Evolutionary conservation across 805 yeast genomes (phyloP), one percentile per base, ranked within the genome.

Genomic region (Cyberlindnera bimundalis): DNA sequence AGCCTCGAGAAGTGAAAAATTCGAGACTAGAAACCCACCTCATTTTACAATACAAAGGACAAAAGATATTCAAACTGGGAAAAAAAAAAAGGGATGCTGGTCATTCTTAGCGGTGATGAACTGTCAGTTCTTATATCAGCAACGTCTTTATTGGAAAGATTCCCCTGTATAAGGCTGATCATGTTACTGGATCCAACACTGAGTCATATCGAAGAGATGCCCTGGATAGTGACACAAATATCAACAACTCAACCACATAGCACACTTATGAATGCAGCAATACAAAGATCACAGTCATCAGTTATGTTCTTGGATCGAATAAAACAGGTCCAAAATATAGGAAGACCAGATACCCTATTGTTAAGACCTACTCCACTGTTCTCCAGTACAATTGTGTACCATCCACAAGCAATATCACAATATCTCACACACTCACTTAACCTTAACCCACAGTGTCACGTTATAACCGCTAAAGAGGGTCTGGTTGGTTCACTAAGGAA

Each of bases 261-360:
- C 3, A 6, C 36, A 9, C 27, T 40, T 6, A 34, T 24, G 11
- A 21, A 25, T 12, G 45, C 45, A 5, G 33, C 42, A 8, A 4
- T 42, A 4, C 38, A 42, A 5, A n/a, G 45, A 21, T 37, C 45
- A 2, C 3, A n/a, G 3, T 42, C 45, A 7, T 42, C 45, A 2
- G 9, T 42, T 10, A 42, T 42, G 45, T 42, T 42, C 20, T 18
- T 37, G 16, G 45, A 42, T 9, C 3, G 26, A 4, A 34, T 36
- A 5, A 28, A 35, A 19, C 26, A 20, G 15, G 9, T 19, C 19
- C 12, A 28, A 10, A 4, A 21, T 4, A 12, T 9, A 9, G 24
- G 17, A 28, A 14, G 39, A 20, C 33, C 39, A 12, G 36, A 35
- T n/a, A 32, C 17, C 5, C 4, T 35, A 15, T 26, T 24, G 8